phyloP scores from a whole-genome alignment of 768 basidiomycete species.

The Lactarius sp. region DNA sequence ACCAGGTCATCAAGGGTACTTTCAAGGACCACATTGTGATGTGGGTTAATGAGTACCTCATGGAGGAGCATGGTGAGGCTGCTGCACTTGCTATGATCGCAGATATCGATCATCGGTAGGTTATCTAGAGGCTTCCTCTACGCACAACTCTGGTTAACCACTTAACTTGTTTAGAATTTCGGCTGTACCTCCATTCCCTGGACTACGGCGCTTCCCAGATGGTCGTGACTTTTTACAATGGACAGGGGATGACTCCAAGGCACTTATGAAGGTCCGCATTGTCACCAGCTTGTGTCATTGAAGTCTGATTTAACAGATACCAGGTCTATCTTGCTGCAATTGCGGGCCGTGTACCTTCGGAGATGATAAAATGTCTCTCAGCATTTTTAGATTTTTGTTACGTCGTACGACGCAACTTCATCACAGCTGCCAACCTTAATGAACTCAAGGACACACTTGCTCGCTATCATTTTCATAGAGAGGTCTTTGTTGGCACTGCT shows the following conservation, averaged over 20 bases:
- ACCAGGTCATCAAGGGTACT: background rate
- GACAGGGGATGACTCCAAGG: background rate
- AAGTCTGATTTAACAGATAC: background rate
- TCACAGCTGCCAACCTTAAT: background rate
- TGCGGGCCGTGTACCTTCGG: background rate
- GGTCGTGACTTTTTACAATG: background rate
- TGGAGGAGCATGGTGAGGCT: background rate
- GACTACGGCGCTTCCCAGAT: background rate
- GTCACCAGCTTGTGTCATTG: too few species aligned
- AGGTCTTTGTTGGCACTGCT: constrained; percentile 1
- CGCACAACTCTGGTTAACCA: too few species aligned
- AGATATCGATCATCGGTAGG: background rate
- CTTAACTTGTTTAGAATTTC: background rate
- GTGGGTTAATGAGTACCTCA: background rate
- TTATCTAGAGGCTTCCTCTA: background rate
- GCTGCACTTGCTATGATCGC: too few species aligned
- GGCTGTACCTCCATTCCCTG: constrained; percentile 16
- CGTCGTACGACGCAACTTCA: constrained; percentile 5
- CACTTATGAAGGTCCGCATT: background rate
- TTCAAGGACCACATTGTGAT: background rate
- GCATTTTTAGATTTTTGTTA: constrained; percentile 13
- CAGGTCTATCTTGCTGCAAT: background rate
- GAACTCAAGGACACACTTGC: background rate
- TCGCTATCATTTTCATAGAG: background rate
- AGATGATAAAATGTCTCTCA: background rate